These are phyloP conservation scores for Scutellaria galericulata DNA, from an alignment of 257 asterid species.

Conservation along the genomic window DNA sequence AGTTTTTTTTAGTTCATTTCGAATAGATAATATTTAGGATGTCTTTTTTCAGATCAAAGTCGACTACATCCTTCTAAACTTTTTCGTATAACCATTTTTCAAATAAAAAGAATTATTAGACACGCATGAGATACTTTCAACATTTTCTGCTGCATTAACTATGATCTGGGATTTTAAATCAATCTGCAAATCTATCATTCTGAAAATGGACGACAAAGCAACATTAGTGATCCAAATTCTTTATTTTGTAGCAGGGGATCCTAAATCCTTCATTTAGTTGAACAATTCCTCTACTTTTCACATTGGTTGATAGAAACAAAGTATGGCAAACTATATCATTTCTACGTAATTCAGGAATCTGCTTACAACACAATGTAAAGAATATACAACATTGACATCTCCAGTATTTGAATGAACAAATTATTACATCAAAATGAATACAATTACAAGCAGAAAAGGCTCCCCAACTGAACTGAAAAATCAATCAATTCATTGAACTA, in stretches of 20 bases:
- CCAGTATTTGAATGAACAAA: conserved; percentile 33
- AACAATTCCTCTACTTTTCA: conserved; percentile 66
- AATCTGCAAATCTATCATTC: too few species aligned
- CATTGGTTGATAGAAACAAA: conserved; percentile 44
- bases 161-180: too few species aligned
- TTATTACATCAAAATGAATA: conserved; percentile 28
- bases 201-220: too few species aligned
- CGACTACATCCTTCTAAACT: too few species aligned
- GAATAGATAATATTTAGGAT: too few species aligned
- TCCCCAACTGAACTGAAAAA: conserved; percentile 38
- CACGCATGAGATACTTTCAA: too few species aligned
- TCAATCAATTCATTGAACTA: conserved; percentile 47
- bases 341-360: conserved; percentile 63
- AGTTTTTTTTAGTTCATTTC: too few species aligned
- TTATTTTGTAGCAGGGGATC: conserved; percentile 51
- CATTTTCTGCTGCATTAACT: too few species aligned
- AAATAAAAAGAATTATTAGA: too few species aligned
- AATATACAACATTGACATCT: conserved; percentile 19
- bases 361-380: background rate
- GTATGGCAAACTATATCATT: conserved; percentile 63
- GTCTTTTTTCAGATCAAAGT: too few species aligned
- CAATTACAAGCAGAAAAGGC: conserved; percentile 29
- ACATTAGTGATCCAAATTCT: too few species aligned
- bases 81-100: too few species aligned
- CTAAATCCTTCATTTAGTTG: conserved; percentile 66